Percentiles rank a stretch among this genome's conserved stretches.
Conservation (phyloP, 202 grass and related monocot genomes). For the Tripidium arundinaceum region DNA sequence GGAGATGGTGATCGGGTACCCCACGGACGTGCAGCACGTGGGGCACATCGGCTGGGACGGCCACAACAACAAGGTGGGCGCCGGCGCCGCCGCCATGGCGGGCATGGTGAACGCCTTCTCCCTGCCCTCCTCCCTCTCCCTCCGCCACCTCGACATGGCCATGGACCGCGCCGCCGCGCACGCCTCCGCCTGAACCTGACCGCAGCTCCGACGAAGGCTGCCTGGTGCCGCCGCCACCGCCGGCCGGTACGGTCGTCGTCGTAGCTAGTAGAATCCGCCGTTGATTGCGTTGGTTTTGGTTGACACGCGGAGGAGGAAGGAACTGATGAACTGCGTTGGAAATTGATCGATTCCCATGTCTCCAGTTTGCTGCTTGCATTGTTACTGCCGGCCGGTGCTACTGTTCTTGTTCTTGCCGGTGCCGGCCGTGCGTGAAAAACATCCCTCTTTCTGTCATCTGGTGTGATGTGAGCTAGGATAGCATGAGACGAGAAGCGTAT, state of each 20-base stretch:
- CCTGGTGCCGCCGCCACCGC: no score
- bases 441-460: neutral
- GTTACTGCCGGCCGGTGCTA: neutral
- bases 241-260: neutral
- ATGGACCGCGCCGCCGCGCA: constrained; percentile 42
- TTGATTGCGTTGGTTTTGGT: neutral
- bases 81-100: constrained; percentile 8
- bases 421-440: neutral
- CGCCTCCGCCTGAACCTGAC: neutral
- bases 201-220: neutral
- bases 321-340: neutral
- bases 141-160: constrained; percentile 50
- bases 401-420: neutral
- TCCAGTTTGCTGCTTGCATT: neutral
- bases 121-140: constrained; percentile 43
- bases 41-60: constrained; percentile 83
- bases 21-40: constrained; percentile 80
- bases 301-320: neutral
- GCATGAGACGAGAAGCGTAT: constrained; percentile 12
- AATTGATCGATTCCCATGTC: neutral
- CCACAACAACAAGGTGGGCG: constrained; percentile 27
- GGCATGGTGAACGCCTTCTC: constrained; percentile 51
- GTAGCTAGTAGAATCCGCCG: neutral
- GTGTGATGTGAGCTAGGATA: neutral
- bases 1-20: constrained; percentile 82